Conservation (phyloP, 768 basidiomycete species). For the Dictyophora rubrovolvata region DNA sequence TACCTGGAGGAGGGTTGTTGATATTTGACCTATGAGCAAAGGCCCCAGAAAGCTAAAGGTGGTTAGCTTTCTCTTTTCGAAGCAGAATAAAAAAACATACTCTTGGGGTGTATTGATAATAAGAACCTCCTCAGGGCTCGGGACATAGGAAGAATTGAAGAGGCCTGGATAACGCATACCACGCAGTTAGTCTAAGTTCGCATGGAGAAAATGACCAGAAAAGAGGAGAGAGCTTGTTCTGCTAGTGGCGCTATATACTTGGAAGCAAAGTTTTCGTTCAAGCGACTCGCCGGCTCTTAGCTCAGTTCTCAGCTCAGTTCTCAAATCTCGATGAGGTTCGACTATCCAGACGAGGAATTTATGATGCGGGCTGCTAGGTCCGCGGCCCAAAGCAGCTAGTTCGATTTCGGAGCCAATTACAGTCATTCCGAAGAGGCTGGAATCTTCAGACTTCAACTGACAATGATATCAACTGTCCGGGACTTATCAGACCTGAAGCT, state of each 20-base stretch:
- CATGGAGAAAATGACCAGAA: neutral
- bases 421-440: no score
- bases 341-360: no score
- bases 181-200: neutral
- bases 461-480: no score
- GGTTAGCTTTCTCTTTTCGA: neutral
- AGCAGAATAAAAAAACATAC: neutral
- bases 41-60: neutral
- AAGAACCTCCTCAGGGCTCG: neutral
- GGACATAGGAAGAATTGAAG: slow-evolving; percentile 1
- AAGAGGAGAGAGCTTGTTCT: neutral
- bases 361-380: no score
- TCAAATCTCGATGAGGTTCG: no score
- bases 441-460: no score
- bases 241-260: neutral
- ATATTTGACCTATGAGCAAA: neutral
- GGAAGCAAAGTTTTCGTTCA: neutral
- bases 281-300: neutral
- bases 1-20: slow-evolving; percentile 5
- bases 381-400: no score
- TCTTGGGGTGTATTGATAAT: neutral
- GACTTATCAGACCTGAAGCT: no score
- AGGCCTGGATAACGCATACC: neutral
- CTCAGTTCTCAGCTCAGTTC: neutral
- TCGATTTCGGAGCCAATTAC: no score